Evolutionary conservation across 2,329 filamentous ascomycete genomes (phyloP).

Genomic region (Hortaea sp.): DNA sequence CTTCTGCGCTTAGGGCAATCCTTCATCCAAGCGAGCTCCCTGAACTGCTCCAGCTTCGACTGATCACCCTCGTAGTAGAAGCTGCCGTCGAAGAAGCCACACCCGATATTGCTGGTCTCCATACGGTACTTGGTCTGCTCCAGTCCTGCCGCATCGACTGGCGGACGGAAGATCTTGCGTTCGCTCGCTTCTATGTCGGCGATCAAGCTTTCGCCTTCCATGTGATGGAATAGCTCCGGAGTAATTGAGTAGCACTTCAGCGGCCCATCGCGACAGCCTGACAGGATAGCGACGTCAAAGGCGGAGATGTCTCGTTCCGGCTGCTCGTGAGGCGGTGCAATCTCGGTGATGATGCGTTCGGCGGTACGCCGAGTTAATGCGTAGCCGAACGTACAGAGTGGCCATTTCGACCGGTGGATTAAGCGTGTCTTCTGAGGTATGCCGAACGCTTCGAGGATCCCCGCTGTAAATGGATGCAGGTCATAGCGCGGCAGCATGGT

Average conservation of each 20-base stretch:
- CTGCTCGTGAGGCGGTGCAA: constrained; percentile 29
- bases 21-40: constrained; percentile 11
- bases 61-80: constrained; percentile 27
- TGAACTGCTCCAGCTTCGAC: constrained; percentile 23
- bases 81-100: constrained; percentile 31
- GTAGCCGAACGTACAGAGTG: constrained; percentile 35
- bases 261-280: constrained; percentile 26
- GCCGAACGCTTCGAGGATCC: constrained; percentile 26
- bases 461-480: constrained; percentile 29
- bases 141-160: constrained; percentile 17
- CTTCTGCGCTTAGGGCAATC: background rate
- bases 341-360: constrained; percentile 22
- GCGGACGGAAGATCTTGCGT: constrained; percentile 10
- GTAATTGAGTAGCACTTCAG: constrained; percentile 26
- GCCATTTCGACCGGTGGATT: constrained; percentile 32
- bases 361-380: constrained; percentile 31
- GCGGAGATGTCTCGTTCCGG: constrained; percentile 19
- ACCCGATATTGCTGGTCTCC: constrained; percentile 24
- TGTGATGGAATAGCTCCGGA: constrained; percentile 32
- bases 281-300: constrained; percentile 30
- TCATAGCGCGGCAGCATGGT: constrained; percentile 27
- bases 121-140: constrained; percentile 13
- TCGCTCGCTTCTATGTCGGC: constrained; percentile 24
- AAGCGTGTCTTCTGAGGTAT: constrained; percentile 28
- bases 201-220: constrained; percentile 27